Evolutionary conservation across 2,329 filamentous ascomycete genomes (phyloP).

Genomic region (Clarireedia paspali): DNA sequence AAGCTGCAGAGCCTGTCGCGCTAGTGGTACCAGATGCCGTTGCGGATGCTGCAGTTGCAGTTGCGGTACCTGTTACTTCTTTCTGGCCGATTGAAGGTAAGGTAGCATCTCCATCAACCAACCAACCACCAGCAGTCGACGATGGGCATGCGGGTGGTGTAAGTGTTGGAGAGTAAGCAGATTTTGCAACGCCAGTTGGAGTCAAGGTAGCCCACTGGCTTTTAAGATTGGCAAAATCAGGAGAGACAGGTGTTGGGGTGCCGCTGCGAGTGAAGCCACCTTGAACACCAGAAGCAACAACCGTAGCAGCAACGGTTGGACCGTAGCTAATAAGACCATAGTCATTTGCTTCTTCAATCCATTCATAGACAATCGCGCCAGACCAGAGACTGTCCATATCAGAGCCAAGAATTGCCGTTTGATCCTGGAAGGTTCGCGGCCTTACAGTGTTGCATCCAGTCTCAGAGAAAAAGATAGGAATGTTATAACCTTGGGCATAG

Average conservation of each 20-base stretch:
- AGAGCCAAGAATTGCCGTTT: constrained; percentile 66
- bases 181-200: constrained; percentile 59
- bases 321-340: constrained; percentile 79
- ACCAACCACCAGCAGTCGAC: constrained; percentile 63
- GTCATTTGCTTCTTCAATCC: constrained; percentile 77
- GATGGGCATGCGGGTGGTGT: constrained; percentile 63
- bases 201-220: constrained; percentile 65
- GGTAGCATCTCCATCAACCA: constrained; percentile 59
- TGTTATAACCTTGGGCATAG: constrained; percentile 61
- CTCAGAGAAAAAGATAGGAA: constrained; percentile 88
- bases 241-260: constrained; percentile 62
- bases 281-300: constrained; percentile 45
- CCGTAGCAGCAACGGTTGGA: constrained; percentile 42
- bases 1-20: constrained; percentile 25
- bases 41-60: constrained; percentile 27
- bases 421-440: constrained; percentile 61
- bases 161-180: constrained; percentile 56
- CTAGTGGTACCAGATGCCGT: constrained; percentile 29
- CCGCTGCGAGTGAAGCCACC: constrained; percentile 66
- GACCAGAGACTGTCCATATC: constrained; percentile 66
- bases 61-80: constrained; percentile 21
- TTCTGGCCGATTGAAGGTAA: constrained; percentile 58
- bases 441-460: constrained; percentile 68
- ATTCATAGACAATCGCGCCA: constrained; percentile 81
- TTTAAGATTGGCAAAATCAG: constrained; percentile 74